Evolutionary conservation across 306 rosid genomes (phyloP).

Genomic region (Prunus mongolica): DNA sequence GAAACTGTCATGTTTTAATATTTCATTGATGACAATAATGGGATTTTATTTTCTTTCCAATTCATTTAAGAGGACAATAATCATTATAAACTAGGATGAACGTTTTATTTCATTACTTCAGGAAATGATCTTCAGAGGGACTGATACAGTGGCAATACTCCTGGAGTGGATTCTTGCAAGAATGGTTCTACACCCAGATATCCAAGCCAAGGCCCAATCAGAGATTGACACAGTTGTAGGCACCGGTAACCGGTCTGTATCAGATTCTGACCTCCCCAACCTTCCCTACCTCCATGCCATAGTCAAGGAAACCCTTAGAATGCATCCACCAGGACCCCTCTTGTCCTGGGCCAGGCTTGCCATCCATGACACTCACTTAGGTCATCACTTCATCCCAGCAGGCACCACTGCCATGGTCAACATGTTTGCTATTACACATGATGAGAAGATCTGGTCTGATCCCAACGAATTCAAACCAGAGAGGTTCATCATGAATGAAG

Average conservation of each 20-base stretch:
- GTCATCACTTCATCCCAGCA: conserved; percentile 42
- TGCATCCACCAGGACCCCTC: conserved; percentile 83
- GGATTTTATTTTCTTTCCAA: not conserved
- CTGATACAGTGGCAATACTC: conserved; percentile 79
- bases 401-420: conserved; percentile 82
- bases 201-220: conserved; percentile 55
- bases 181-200: conserved; percentile 75
- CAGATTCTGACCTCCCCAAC: conserved; percentile 51
- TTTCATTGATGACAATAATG: no score
- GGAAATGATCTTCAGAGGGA: conserved; percentile 93
- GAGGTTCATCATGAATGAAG: conserved; percentile 35
- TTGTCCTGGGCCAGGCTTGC: conserved; percentile 87
- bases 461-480: conserved; percentile 53
- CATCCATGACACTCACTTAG: conserved; percentile 49
- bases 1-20: not conserved
- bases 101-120: conserved; percentile 6
- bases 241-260: not conserved
- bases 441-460: conserved; percentile 41
- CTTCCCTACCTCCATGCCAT: conserved; percentile 58
- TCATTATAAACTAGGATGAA: not conserved
- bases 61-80: not conserved
- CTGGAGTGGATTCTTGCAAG: conserved; percentile 86
- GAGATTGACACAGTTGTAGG: conserved; percentile 44
- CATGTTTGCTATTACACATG: conserved; percentile 81
- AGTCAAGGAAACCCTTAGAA: conserved; percentile 62